Percentiles rank a stretch among this genome's conserved stretches.
phyloP scores from a whole-genome alignment of 129 eudicot genomes.

The Escallonia herrerae region DNA sequence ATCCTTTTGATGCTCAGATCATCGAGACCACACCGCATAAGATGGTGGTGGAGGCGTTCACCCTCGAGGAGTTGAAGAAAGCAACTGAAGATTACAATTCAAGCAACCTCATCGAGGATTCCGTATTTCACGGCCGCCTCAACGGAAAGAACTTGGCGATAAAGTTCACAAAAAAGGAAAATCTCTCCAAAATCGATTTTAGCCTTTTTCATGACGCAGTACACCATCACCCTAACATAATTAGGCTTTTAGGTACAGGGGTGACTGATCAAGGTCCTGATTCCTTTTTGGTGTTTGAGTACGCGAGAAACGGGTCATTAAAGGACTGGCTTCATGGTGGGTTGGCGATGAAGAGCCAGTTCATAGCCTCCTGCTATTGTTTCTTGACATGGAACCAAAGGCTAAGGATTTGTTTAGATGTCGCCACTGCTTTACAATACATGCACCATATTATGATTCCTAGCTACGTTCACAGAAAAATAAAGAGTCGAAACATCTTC shows the following conservation, averaged over 20 bases:
- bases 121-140: slow-evolving; percentile 70
- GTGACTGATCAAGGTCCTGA: slow-evolving; percentile 21
- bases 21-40: slow-evolving; percentile 44
- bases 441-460: slow-evolving; percentile 77
- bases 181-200: slow-evolving; percentile 48
- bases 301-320: slow-evolving; percentile 76
- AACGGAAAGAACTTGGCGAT: slow-evolving; percentile 69
- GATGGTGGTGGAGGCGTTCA: slow-evolving; percentile 43
- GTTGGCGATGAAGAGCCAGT: slow-evolving; percentile 85
- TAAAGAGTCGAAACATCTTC: slow-evolving; percentile 74
- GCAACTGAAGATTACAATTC: slow-evolving; percentile 72
- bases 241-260: slow-evolving; percentile 57
- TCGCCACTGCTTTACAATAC: slow-evolving; percentile 70
- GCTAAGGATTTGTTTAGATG: slow-evolving; percentile 72
- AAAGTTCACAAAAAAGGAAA: slow-evolving; percentile 30
- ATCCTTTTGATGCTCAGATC: slow-evolving; percentile 46
- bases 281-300: slow-evolving; percentile 59
- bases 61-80: slow-evolving; percentile 47
- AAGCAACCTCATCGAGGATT: slow-evolving; percentile 65
- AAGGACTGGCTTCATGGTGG: slow-evolving; percentile 98
- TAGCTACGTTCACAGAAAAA: slow-evolving; percentile 50
- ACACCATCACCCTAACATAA: slow-evolving; percentile 63
- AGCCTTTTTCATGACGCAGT: slow-evolving; percentile 45
- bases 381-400: slow-evolving; percentile 86
- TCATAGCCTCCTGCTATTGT: slow-evolving; percentile 76